Evolutionary conservation across 2,329 filamentous ascomycete species (phyloP).

Genomic region (Ceratocystis colombiana): DNA sequence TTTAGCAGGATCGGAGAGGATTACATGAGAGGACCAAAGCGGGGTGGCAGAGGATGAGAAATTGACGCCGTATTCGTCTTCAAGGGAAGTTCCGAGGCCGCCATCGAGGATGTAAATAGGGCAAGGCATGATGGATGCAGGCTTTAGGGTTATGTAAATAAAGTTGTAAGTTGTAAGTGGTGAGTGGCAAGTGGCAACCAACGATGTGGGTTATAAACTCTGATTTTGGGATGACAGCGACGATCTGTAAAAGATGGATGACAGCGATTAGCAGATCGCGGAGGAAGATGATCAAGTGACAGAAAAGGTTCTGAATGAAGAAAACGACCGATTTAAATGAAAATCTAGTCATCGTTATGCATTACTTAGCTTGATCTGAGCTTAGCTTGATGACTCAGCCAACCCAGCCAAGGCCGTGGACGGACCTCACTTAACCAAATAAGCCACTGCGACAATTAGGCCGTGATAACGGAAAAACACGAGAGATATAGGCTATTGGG

Average conservation of each 20-base stretch:
- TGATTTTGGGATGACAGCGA: too few species aligned
- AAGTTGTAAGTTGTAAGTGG: too few species aligned
- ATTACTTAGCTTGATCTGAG: slow-evolving; percentile 2
- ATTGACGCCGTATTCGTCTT: slow-evolving; percentile 44
- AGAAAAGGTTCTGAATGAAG: neutral
- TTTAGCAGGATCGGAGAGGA: slow-evolving; percentile 43
- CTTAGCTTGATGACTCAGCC: neutral
- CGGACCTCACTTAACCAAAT: neutral
- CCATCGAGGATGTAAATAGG: slow-evolving; percentile 50
- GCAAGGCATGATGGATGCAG: slow-evolving; percentile 2
- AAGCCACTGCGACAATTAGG: neutral
- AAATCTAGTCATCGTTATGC: slow-evolving; percentile 2
- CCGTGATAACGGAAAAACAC: neutral
- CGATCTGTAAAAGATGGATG: too few species aligned
- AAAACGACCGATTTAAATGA: neutral
- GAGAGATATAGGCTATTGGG: neutral
- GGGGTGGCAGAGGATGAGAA: slow-evolving; percentile 45
- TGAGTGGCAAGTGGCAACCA: too few species aligned
- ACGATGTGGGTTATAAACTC: too few species aligned
- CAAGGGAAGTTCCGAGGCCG: slow-evolving; percentile 56
- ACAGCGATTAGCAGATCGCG: too few species aligned
- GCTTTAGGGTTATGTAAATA: neutral
- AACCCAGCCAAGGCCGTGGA: slow-evolving; percentile 3
- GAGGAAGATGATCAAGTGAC: too few species aligned
- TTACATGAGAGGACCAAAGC: slow-evolving; percentile 58